A percentile compares a stretch with the other conserved stretches of the same genome.
These are phyloP conservation scores for Colletotrichum endophyticum DNA, from an alignment of 2,329 filamentous ascomycete genomes.

Conservation along the genomic window DNA sequence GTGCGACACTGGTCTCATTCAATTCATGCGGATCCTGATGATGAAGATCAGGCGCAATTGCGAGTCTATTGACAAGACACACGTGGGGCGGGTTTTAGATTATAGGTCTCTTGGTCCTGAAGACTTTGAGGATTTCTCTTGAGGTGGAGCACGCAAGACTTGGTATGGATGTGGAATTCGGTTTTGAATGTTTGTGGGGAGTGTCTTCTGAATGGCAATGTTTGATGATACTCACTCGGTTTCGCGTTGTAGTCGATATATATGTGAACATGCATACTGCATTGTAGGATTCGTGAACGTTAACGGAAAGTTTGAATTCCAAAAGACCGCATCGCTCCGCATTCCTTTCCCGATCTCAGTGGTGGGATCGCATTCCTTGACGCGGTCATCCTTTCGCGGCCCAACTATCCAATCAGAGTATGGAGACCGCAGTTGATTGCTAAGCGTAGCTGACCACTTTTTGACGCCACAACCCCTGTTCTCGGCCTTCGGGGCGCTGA, in stretches of 20 bases:
- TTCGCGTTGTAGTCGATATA: too few relatives aligned
- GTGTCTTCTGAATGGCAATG: too few relatives aligned
- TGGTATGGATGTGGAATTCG: too few relatives aligned
- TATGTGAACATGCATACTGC: neutral
- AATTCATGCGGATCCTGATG: slow-evolving; percentile 41
- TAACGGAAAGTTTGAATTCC: neutral
- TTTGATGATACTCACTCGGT: too few relatives aligned
- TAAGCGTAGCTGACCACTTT: neutral
- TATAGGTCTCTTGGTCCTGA: too few relatives aligned
- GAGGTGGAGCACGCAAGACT: too few relatives aligned
- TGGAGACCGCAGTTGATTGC: neutral
- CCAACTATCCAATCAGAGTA: neutral
- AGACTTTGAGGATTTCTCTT: too few relatives aligned
- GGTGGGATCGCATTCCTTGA: neutral
- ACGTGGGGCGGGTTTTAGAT: slow-evolving; percentile 21
- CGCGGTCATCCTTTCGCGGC: neutral
- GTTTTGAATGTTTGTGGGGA: too few relatives aligned
- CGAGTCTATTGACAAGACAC: slow-evolving; percentile 43
- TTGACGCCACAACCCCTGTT: neutral
- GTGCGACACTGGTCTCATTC: slow-evolving; percentile 33
- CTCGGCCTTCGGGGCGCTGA: neutral
- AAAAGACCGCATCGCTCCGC: neutral
- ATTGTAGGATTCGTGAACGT: neutral
- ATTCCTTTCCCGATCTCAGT: neutral
- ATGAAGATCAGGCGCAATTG: slow-evolving; percentile 40